phyloP scores from a whole-genome alignment of 2,329 filamentous ascomycete genomes.

The Xylariales sp. region DNA sequence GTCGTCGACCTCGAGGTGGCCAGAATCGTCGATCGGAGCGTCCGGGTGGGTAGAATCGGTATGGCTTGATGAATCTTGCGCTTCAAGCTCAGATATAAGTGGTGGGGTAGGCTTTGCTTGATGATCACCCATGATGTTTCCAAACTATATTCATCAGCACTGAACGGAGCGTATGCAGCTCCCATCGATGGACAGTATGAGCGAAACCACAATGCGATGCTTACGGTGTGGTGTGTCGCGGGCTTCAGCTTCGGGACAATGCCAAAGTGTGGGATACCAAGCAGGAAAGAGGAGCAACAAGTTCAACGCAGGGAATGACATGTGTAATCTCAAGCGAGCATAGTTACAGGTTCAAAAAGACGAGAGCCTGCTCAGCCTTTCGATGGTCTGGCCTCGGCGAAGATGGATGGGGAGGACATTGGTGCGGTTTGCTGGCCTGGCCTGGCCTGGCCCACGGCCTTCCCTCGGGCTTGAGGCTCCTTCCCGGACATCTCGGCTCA shows the following conservation, averaged over 20 bases:
- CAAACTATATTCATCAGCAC: background rate
- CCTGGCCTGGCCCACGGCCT: too few relatives aligned
- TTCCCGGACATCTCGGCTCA: too few relatives aligned
- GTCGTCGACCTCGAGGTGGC: conserved; percentile 41
- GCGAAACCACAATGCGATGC: background rate
- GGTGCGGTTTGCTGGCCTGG: too few relatives aligned
- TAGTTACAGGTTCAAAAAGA: background rate
- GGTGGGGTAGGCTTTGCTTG: conserved; percentile 6
- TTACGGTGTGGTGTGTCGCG: background rate
- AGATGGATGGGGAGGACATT: background rate
- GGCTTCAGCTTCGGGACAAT: background rate
- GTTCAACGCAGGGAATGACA: background rate
- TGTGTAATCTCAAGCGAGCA: background rate
- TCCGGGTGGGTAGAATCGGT: conserved; percentile 25
- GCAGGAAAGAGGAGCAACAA: background rate
- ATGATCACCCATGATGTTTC: conserved; percentile 3
- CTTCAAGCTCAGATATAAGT: conserved; percentile 5
- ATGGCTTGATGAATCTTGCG: background rate
- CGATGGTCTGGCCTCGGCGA: background rate
- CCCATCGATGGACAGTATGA: too few relatives aligned
- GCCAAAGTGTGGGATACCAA: background rate
- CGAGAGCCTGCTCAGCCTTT: conserved; percentile 3
- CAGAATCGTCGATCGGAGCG: conserved; percentile 23
- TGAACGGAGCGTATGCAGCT: background rate
- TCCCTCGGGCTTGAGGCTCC: too few relatives aligned